A percentile compares a stretch with the other conserved stretches of the same genome.
Evolutionary conservation across 352 stramenopile genomes (phyloP).

Genomic region (Phytophthora citricola): DNA sequence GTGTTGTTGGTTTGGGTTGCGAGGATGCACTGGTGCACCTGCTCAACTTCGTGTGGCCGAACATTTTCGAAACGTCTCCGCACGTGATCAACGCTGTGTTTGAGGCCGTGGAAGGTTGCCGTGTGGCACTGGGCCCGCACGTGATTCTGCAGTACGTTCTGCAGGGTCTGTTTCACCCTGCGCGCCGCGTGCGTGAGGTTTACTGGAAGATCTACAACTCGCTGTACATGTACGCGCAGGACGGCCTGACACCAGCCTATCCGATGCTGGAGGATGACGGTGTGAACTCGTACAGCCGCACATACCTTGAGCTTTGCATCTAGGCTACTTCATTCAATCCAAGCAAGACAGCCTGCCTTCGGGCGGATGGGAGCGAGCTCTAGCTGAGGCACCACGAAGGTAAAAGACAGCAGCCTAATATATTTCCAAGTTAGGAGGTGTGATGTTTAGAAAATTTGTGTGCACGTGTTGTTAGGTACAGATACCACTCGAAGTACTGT

Average conservation of each 20-base stretch:
- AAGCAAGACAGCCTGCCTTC: constrained; percentile 1
- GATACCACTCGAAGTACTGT: no score
- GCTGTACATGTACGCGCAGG: constrained; percentile 98
- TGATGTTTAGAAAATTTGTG: not conserved
- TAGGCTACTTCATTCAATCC: constrained; percentile 35
- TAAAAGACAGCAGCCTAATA: constrained; percentile 30
- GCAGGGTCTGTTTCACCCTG: constrained; percentile 98
- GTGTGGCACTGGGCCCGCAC: constrained; percentile 96
- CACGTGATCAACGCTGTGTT: constrained; percentile 99
- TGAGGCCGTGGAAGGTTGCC: constrained; percentile 97
- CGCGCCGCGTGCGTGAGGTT: constrained; percentile 97
- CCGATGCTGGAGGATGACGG: constrained; percentile 96
- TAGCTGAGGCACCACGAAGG: constrained; percentile 15
- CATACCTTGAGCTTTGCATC: constrained; percentile 93
- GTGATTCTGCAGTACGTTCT: constrained; percentile 98
- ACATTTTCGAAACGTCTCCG: constrained; percentile 99
- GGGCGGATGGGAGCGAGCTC: constrained; percentile 13
- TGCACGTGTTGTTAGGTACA: no score
- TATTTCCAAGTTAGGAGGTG: constrained; percentile 17
- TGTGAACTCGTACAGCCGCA: constrained; percentile 95
- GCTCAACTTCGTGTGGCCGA: constrained; percentile 99
- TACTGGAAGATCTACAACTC: constrained; percentile 99
- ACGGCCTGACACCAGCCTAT: constrained; percentile 98
- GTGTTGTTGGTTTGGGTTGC: constrained; percentile 96
- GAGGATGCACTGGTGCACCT: constrained; percentile 98